phyloP scores from a whole-genome alignment of 2,329 filamentous ascomycete genomes.

The Fusarium pilosicola region DNA sequence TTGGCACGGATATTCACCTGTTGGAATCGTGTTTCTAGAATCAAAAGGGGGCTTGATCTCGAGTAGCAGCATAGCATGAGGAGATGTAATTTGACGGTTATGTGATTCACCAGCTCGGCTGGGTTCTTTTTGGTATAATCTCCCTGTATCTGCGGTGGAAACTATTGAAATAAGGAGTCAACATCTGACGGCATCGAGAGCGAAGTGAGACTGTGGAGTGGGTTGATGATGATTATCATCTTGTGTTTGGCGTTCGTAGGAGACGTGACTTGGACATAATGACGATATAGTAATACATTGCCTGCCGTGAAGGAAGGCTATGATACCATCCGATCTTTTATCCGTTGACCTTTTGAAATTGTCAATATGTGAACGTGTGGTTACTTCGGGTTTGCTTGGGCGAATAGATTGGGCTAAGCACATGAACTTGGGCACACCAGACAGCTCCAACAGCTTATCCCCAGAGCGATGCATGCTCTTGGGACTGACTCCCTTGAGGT shows the following conservation, averaged over 20 bases:
- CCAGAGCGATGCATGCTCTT: neutral
- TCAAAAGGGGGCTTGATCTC: constrained; percentile 6
- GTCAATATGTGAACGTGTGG: neutral
- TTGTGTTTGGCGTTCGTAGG: constrained; percentile 19
- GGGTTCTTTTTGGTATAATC: neutral
- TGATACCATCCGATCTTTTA: neutral
- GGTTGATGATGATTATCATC: constrained; percentile 2
- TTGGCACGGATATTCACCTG: constrained; percentile 13
- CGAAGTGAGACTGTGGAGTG: neutral
- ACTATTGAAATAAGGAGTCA: neutral
- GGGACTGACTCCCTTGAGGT: neutral
- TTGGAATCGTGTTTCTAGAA: constrained; percentile 23
- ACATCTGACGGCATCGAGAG: constrained; percentile 3
- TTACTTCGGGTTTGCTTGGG: neutral
- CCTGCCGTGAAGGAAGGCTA: constrained; percentile 10
- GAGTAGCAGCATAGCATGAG: neutral
- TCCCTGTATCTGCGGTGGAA: neutral
- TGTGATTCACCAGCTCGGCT: neutral
- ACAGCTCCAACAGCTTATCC: neutral
- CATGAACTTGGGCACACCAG: neutral
- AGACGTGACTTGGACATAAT: constrained; percentile 31
- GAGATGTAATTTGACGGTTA: constrained; percentile 14
- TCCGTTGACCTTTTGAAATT: neutral
- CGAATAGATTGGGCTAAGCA: neutral
- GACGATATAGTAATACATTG: constrained; percentile 38